Percentiles rank a stretch among this genome's conserved stretches.
These are phyloP conservation scores for Neurospora discreta DNA, from an alignment of 495 filamentous ascomycete species.

Conservation along the genomic window DNA sequence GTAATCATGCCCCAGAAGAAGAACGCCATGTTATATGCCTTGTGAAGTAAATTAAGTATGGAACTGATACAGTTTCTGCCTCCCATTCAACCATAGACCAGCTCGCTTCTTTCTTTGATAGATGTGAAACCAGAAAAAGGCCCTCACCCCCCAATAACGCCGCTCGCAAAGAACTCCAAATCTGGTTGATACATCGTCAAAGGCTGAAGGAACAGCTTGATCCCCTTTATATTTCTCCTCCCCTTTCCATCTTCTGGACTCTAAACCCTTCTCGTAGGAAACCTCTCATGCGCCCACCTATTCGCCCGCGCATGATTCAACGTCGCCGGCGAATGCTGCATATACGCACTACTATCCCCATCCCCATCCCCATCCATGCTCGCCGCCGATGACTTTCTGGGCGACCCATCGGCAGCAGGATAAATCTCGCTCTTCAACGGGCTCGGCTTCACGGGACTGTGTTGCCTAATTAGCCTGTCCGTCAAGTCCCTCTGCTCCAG, in stretches of 20 bases:
- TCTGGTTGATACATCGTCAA: not conserved
- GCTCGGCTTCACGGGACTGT: conserved; percentile 16
- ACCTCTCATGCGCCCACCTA: conserved; percentile 28
- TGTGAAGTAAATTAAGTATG: not conserved
- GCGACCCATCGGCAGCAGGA: not conserved
- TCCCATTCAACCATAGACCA: not conserved
- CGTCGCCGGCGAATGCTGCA: conserved; percentile 15
- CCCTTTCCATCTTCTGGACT: not conserved
- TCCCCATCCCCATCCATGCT: not conserved
- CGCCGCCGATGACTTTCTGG: not conserved
- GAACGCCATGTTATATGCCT: not conserved
- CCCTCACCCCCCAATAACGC: not conserved
- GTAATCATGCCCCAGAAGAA: not conserved
- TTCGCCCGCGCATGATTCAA: conserved; percentile 16
- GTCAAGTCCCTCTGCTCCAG: conserved; percentile 32
- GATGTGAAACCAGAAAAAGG: not conserved
- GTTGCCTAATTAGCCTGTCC: conserved; percentile 18
- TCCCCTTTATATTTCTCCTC: not conserved
- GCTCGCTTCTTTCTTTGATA: not conserved
- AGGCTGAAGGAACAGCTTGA: too few species aligned
- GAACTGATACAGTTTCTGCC: not conserved
- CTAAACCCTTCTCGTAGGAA: conserved; percentile 17
- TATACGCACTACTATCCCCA: not conserved
- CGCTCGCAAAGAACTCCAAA: not conserved
- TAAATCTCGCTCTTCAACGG: not conserved